Evolutionary conservation across 139 green algal species (phyloP).

Genomic region (Nannochloris sp.): DNA sequence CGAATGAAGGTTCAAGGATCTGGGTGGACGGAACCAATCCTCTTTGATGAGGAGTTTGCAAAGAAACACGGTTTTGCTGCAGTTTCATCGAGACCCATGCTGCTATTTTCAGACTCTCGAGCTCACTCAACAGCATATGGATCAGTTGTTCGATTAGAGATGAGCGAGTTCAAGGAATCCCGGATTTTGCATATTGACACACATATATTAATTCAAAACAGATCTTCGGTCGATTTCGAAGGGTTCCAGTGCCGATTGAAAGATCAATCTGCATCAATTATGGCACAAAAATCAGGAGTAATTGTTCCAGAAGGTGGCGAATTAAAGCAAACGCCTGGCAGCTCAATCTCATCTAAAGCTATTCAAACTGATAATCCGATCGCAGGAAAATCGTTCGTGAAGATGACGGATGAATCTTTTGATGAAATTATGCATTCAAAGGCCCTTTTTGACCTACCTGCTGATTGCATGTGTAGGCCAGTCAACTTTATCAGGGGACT

Average conservation of each 20-base stretch:
- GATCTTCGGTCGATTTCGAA: conserved; percentile 53
- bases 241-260: conserved; percentile 43
- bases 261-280: background rate
- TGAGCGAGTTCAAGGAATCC: conserved; percentile 11
- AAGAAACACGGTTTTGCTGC: conserved; percentile 9
- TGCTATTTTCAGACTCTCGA: conserved; percentile 24
- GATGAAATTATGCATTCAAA: no score
- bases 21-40: conserved; percentile 36
- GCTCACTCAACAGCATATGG: conserved; percentile 42
- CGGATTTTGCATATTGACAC: conserved; percentile 51
- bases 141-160: conserved; percentile 41
- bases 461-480: no score
- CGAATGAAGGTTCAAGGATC: conserved; percentile 28
- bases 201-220: conserved; percentile 63
- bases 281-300: background rate
- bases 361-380: no score
- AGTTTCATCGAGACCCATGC: conserved; percentile 22
- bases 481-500: conserved; percentile 17
- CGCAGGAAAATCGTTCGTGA: no score
- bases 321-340: no score
- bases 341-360: no score
- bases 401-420: no score
- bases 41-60: conserved; percentile 19
- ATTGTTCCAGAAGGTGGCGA: no score
- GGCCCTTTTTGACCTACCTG: no score